Evolutionary conservation across 2,329 filamentous ascomycete species (phyloP).

Genomic region (Paecilomyces fulvus): DNA sequence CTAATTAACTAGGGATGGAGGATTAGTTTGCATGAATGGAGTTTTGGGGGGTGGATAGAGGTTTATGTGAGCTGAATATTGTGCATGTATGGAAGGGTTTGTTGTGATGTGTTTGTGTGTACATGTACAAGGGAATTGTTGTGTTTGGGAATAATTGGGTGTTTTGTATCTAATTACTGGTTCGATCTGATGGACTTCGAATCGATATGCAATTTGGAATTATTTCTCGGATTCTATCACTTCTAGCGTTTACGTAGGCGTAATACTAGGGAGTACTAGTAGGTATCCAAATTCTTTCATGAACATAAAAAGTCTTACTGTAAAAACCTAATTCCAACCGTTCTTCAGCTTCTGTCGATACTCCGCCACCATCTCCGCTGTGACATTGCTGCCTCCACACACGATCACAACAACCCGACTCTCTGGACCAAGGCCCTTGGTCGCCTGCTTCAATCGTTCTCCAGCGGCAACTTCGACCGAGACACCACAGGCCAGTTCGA

Average conservation of each 20-base stretch:
- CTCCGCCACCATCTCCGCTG: constrained; percentile 41
- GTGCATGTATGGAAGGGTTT: not conserved
- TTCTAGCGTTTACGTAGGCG: not conserved
- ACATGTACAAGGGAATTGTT: not conserved
- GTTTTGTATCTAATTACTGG: not conserved
- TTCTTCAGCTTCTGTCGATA: constrained; percentile 37
- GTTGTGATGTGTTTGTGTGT: not conserved
- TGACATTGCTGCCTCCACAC: constrained; percentile 43
- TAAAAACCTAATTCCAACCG: constrained; percentile 16
- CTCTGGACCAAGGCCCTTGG: constrained; percentile 18
- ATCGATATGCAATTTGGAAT: not conserved
- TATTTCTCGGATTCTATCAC: not conserved
- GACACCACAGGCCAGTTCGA: constrained; percentile 77
- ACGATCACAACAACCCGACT: constrained; percentile 29
- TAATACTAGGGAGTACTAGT: too few species aligned
- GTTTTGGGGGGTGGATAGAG: not conserved
- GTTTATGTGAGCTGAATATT: not conserved
- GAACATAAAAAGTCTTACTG: too few species aligned
- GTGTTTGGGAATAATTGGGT: not conserved
- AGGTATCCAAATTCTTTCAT: too few species aligned
- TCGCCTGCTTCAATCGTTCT: constrained; percentile 14
- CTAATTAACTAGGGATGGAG: not conserved
- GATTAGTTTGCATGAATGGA: not conserved
- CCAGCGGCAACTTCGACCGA: constrained; percentile 46
- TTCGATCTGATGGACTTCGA: not conserved